Conservation (phyloP, 768 basidiomycete genomes). For the Favolaschia claudopus region DNA sequence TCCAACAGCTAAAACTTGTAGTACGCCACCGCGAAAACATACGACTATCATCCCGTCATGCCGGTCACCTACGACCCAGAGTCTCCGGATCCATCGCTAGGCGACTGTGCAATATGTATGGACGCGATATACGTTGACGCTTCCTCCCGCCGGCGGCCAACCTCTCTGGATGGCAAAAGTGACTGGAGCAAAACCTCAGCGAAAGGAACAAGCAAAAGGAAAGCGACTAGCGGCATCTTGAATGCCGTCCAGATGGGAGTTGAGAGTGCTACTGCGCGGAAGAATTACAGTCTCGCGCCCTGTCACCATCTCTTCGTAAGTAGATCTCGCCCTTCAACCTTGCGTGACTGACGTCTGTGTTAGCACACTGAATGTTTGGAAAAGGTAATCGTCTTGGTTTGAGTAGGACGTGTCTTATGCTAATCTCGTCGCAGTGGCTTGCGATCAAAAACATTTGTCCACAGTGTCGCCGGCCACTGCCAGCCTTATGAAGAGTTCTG, state of each 20-base stretch:
- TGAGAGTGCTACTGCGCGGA: conserved; percentile 55
- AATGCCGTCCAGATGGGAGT: conserved; percentile 54
- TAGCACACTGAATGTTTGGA: conserved; percentile 91
- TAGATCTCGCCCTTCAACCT: conserved; percentile 23
- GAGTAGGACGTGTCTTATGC: conserved; percentile 16
- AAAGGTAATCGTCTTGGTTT: conserved; percentile 49
- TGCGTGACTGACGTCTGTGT: conserved; percentile 3
- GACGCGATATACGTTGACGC: conserved; percentile 74
- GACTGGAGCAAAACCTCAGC: conserved; percentile 29
- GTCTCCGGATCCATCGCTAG: conserved; percentile 76
- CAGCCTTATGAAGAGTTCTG: conserved; percentile 63
- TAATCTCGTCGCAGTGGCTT: conserved; percentile 66
- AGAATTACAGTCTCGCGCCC: conserved; percentile 85
- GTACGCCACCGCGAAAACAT: conserved; percentile 67
- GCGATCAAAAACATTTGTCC: conserved; percentile 92
- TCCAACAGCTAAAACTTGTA: conserved; percentile 34
- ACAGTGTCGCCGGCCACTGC: conserved; percentile 85
- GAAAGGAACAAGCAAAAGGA: conserved; percentile 31
- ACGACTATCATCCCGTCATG: conserved; percentile 88
- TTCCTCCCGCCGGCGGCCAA: conserved; percentile 41
- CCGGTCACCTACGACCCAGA: conserved; percentile 69
- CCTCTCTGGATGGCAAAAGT: conserved; percentile 44
- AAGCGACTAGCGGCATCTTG: conserved; percentile 47
- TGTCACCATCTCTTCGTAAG: conserved; percentile 90
- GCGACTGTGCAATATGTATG: conserved; percentile 95